phyloP scores from a whole-genome alignment of 2,329 filamentous ascomycete species.

The Cladosporium sp. region DNA sequence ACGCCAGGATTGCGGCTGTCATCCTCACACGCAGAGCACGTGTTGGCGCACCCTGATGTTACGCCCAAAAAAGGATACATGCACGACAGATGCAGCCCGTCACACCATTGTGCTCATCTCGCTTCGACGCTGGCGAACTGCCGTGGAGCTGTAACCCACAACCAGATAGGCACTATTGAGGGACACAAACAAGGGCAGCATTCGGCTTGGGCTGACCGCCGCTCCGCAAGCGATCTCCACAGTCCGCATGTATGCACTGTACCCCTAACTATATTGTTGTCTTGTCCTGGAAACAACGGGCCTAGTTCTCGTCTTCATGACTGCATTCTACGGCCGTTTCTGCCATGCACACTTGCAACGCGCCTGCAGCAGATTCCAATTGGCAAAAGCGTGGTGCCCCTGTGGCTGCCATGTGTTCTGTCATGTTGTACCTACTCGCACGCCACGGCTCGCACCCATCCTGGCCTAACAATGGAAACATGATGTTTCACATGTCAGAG shows the following conservation, averaged over 20 bases:
- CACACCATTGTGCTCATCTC: constrained; percentile 13
- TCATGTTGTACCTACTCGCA: constrained; percentile 2
- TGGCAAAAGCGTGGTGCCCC: background rate
- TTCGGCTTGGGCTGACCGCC: constrained; percentile 9
- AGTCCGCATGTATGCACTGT: constrained; percentile 1
- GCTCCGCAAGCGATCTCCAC: constrained; percentile 7
- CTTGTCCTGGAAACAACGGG: background rate
- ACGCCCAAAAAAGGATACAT: constrained; percentile 4
- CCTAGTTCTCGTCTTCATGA: constrained; percentile 8
- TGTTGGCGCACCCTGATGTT: constrained; percentile 4
- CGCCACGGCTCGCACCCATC: constrained; percentile 1
- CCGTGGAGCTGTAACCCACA: constrained; percentile 8
- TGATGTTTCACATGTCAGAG: too few relatives aligned
- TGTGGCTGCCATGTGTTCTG: constrained; percentile 3
- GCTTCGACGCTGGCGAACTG: constrained; percentile 12
- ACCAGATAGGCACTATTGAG: background rate
- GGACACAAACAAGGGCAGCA: background rate
- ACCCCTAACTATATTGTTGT: background rate
- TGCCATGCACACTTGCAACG: constrained; percentile 5
- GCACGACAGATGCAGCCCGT: constrained; percentile 8
- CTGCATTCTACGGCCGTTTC: constrained; percentile 5
- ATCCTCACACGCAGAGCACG: background rate
- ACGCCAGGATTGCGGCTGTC: background rate
- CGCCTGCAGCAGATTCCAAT: background rate
- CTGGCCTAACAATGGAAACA: background rate